These are phyloP conservation scores for Neurospora sp. DNA, from an alignment of 495 filamentous ascomycete species.

Conservation along the genomic window DNA sequence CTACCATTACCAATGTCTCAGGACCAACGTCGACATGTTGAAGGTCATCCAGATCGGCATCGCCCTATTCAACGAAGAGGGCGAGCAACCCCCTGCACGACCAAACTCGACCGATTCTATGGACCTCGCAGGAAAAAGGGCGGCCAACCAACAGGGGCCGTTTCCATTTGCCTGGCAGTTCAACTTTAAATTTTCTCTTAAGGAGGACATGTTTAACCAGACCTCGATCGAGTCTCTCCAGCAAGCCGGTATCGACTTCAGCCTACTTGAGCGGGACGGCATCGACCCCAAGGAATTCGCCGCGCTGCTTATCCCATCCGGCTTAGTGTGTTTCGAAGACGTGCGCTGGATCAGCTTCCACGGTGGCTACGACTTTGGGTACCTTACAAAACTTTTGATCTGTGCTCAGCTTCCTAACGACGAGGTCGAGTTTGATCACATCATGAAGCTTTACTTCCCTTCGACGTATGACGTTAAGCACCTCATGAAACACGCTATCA, in stretches of 20 bases:
- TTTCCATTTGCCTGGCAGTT: constrained; percentile 94
- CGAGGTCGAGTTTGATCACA: constrained; percentile 73
- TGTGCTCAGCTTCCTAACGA: constrained; percentile 72
- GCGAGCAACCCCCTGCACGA: constrained; percentile 67
- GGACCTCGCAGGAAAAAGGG: constrained; percentile 31
- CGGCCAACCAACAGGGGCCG: constrained; percentile 42
- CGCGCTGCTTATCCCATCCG: constrained; percentile 78
- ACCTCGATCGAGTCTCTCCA: constrained; percentile 81
- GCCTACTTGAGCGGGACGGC: constrained; percentile 69
- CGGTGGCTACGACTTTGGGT: constrained; percentile 97
- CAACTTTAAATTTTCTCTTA: constrained; percentile 92
- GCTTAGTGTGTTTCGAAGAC: constrained; percentile 76
- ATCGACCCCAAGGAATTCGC: constrained; percentile 87
- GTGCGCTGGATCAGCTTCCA: constrained; percentile 96
- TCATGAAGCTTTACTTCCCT: constrained; percentile 85
- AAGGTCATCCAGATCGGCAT: constrained; percentile 96
- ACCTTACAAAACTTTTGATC: constrained; percentile 84
- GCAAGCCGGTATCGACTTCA: constrained; percentile 81
- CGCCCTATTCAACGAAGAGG: constrained; percentile 78
- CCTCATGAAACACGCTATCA: constrained; percentile 67
- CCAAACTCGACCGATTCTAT: constrained; percentile 44
- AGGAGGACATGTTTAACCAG: constrained; percentile 93
- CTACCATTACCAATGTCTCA: constrained; percentile 96
- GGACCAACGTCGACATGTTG: constrained; percentile 92
- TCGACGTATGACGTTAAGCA: constrained; percentile 93